Evolutionary conservation across 805 yeast genomes (phyloP).

Genomic region (Lipomyces chichibuensis): DNA sequence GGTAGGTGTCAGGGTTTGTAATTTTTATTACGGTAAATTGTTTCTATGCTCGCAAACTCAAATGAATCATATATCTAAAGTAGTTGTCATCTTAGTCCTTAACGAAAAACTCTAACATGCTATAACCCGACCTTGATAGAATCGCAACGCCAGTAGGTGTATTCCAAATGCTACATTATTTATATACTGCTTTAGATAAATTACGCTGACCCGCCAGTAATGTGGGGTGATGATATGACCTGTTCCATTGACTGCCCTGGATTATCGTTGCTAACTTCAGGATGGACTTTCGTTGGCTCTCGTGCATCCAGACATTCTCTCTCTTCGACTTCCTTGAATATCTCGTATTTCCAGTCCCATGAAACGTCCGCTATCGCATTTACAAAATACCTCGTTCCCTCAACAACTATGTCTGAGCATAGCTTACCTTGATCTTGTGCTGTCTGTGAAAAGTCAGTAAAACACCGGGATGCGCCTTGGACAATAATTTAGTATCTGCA

Average conservation of each 20-base stretch:
- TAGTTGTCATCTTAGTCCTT: no score
- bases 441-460: neutral
- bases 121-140: neutral
- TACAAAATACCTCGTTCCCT: slow-evolving; percentile 12
- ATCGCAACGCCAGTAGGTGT: neutral
- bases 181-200: neutral
- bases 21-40: neutral
- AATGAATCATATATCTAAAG: neutral
- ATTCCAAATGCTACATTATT: neutral
- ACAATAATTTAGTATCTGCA: slow-evolving; percentile 38
- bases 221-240: neutral
- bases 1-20: neutral
- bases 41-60: neutral
- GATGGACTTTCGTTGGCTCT: neutral
- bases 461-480: neutral
- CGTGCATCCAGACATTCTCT: neutral
- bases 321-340: neutral
- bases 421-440: slow-evolving; percentile 14
- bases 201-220: neutral
- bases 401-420: slow-evolving; percentile 9
- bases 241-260: neutral
- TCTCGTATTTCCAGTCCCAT: slow-evolving; percentile 15
- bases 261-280: neutral
- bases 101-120: neutral
- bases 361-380: neutral